Conservation (phyloP, 495 filamentous ascomycete species). For the Aspergillus wentii region DNA sequence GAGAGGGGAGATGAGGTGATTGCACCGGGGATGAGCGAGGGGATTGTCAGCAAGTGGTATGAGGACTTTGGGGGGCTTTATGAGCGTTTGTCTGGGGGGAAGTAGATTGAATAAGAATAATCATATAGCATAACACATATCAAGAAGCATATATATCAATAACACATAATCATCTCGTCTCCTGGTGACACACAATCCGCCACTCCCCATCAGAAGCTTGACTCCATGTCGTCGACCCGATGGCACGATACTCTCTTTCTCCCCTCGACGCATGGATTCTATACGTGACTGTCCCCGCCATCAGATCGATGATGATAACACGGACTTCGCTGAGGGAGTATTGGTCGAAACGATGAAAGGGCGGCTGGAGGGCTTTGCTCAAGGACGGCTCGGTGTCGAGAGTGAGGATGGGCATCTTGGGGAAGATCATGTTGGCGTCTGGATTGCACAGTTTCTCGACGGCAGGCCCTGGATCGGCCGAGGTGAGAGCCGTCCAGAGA, state of each 20-base stretch:
- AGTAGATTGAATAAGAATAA: no score
- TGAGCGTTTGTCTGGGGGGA: no score
- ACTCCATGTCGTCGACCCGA: slow-evolving; percentile 38
- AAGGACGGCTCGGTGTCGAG: slow-evolving; percentile 25
- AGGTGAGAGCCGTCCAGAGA: slow-evolving; percentile 42
- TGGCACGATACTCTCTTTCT: slow-evolving; percentile 23
- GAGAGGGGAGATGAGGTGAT: slow-evolving; percentile 34
- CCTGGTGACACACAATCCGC: slow-evolving; percentile 33
- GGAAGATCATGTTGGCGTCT: slow-evolving; percentile 34
- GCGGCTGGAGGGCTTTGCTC: slow-evolving; percentile 24
- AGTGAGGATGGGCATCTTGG: slow-evolving; percentile 30
- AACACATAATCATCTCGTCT: slow-evolving; percentile 26
- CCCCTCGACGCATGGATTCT: slow-evolving; percentile 24
- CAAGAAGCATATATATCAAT: not conserved
- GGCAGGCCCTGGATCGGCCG: slow-evolving; percentile 35
- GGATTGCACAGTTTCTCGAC: slow-evolving; percentile 32
- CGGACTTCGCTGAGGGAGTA: slow-evolving; percentile 36
- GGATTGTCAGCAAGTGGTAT: slow-evolving; percentile 36
- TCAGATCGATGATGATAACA: slow-evolving; percentile 40
- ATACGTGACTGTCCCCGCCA: slow-evolving; percentile 39
- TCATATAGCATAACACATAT: no score
- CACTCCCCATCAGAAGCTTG: slow-evolving; percentile 44
- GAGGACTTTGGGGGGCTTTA: slow-evolving; percentile 22
- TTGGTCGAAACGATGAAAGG: slow-evolving; percentile 40
- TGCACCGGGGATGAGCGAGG: slow-evolving; percentile 23